Conservation (phyloP, 177 flowering plant species). For the Vitis hybrid region DNA sequence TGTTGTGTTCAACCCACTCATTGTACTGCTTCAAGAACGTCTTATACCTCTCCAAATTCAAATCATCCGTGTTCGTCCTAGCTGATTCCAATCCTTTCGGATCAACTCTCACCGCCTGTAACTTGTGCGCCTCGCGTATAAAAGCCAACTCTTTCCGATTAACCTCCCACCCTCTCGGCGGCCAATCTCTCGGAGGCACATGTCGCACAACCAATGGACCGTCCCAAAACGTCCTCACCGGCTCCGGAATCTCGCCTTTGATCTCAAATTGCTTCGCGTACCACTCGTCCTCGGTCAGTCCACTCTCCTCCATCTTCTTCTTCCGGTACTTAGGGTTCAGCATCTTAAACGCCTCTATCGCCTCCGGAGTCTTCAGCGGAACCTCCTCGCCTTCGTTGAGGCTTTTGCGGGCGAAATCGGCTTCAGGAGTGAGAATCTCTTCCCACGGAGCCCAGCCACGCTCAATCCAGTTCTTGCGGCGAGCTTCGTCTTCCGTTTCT, state of each 20-base stretch:
- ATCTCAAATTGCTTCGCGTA: slow-evolving; percentile 73
- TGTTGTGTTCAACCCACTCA: slow-evolving; percentile 82
- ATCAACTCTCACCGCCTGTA: slow-evolving; percentile 56
- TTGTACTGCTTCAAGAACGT: slow-evolving; percentile 90
- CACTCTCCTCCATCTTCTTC: slow-evolving; percentile 80
- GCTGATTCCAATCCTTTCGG: slow-evolving; percentile 42
- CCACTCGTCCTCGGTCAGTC: slow-evolving; percentile 81
- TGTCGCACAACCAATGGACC: slow-evolving; percentile 66
- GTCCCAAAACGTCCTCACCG: slow-evolving; percentile 65
- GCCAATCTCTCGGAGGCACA: slow-evolving; percentile 94
- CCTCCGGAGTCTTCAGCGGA: slow-evolving; percentile 69
- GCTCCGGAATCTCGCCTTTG: slow-evolving; percentile 73
- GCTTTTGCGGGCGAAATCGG: slow-evolving; percentile 73
- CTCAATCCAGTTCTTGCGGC: slow-evolving; percentile 77
- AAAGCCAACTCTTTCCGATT: slow-evolving; percentile 73
- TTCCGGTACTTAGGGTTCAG: slow-evolving; percentile 61
- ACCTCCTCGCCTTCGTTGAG: slow-evolving; percentile 95
- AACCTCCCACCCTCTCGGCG: slow-evolving; percentile 89
- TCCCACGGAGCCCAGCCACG: slow-evolving; percentile 99
- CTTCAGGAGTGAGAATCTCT: slow-evolving; percentile 82
- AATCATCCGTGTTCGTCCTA: slow-evolving; percentile 30
- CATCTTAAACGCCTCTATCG: slow-evolving; percentile 90
- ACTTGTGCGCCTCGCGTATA: slow-evolving; percentile 79
- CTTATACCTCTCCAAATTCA: slow-evolving; percentile 76
- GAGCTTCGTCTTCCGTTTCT: slow-evolving; percentile 83